These are phyloP conservation scores for Leptosphaerulina australis DNA, from an alignment of 2,329 filamentous ascomycete genomes.

Conservation along the genomic window DNA sequence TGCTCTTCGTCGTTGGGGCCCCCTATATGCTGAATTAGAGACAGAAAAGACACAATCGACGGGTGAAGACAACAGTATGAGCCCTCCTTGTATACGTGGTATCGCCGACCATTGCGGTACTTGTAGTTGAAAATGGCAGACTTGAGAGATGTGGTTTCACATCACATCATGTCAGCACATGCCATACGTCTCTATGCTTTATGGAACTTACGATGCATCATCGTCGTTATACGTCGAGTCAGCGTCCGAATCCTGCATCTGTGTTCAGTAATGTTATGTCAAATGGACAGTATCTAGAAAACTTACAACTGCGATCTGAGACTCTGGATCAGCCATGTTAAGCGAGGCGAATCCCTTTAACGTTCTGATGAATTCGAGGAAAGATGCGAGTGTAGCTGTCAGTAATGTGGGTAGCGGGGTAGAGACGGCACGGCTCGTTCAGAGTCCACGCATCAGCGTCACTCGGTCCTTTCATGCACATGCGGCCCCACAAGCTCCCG, in stretches of 20 bases:
- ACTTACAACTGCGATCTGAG: constrained; percentile 26
- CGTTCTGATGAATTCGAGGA: background rate
- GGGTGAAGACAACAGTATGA: constrained; percentile 25
- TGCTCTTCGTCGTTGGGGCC: constrained; percentile 47
- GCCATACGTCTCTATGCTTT: background rate
- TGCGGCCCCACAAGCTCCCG: background rate
- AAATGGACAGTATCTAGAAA: too few species aligned
- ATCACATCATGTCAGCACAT: constrained; percentile 12
- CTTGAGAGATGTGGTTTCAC: constrained; percentile 33
- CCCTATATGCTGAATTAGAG: constrained; percentile 18
- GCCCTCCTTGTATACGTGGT: constrained; percentile 38
- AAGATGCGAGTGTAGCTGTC: constrained; percentile 6
- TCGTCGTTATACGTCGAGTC: constrained; percentile 31
- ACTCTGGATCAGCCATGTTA: constrained; percentile 25
- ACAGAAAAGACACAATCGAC: background rate
- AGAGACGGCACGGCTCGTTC: constrained; percentile 19
- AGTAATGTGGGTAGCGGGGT: constrained; percentile 7
- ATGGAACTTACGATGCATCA: constrained; percentile 22
- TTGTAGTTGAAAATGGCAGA: constrained; percentile 34
- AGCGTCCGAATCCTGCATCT: constrained; percentile 23
- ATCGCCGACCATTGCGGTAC: constrained; percentile 38
- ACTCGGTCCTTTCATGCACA: background rate
- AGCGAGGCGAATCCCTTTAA: background rate
- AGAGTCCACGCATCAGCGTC: background rate
- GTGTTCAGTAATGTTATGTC: constrained; percentile 2